Conservation (phyloP, 768 basidiomycete species). For the Tricholoma flavovirens region DNA sequence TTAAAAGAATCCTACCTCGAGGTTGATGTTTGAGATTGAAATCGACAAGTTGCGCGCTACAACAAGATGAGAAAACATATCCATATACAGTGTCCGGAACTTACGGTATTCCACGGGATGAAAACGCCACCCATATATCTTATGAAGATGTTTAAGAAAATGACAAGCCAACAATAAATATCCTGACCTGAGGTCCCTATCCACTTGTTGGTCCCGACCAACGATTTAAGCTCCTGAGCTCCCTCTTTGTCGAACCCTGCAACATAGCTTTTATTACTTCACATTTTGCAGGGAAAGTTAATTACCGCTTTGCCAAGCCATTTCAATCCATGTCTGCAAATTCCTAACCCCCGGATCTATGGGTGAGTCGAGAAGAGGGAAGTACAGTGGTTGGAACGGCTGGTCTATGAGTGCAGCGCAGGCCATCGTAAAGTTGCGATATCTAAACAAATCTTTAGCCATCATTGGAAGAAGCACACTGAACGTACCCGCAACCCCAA, state of each 20-base stretch:
- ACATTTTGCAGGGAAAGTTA: neutral
- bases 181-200: constrained; percentile 72
- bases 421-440: constrained; percentile 79
- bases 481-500: constrained; percentile 69
- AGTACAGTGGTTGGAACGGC: constrained; percentile 53
- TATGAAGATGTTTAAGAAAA: neutral
- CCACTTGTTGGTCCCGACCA: constrained; percentile 61
- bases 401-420: constrained; percentile 72
- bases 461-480: neutral
- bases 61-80: constrained; percentile 1
- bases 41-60: constrained; percentile 59
- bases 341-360: constrained; percentile 64
- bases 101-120: constrained; percentile 77
- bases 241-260: constrained; percentile 74
- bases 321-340: constrained; percentile 74
- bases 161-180: neutral
- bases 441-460: constrained; percentile 35
- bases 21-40: constrained; percentile 43
- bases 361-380: constrained; percentile 50
- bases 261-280: neutral
- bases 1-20: constrained; percentile 31
- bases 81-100: constrained; percentile 19
- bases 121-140: constrained; percentile 80
- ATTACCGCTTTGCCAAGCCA: constrained; percentile 69
- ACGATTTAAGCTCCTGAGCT: constrained; percentile 47